Conservation (phyloP, 352 stramenopile species). For the Thalassiosira pacifica region DNA sequence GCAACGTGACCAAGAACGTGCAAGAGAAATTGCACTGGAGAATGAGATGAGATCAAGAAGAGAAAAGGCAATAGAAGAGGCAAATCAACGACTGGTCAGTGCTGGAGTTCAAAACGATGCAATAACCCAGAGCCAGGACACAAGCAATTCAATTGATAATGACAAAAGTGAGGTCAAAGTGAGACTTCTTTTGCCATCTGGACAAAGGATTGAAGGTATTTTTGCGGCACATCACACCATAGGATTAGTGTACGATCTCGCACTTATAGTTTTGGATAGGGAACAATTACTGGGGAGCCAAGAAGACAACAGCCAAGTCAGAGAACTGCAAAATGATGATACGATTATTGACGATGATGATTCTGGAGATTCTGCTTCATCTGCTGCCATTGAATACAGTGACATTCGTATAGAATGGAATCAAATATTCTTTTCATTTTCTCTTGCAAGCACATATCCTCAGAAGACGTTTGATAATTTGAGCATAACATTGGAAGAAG, state of each 20-base stretch:
- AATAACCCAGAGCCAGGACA: constrained; percentile 8
- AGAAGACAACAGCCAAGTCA: too few relatives aligned
- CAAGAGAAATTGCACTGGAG: constrained; percentile 22
- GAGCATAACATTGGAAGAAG: constrained; percentile 35
- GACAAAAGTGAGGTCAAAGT: constrained; percentile 28
- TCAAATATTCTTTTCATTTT: constrained; percentile 53
- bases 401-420: constrained; percentile 48
- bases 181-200: constrained; percentile 53
- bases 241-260: constrained; percentile 61
- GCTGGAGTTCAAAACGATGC: constrained; percentile 32
- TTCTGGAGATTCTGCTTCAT: background rate
- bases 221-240: constrained; percentile 42
- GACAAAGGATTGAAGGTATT: constrained; percentile 36
- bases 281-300: constrained; percentile 23
- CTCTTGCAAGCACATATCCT: constrained; percentile 45
- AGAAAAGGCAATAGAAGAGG: constrained; percentile 25
- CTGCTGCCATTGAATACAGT: constrained; percentile 7
- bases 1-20: constrained; percentile 43
- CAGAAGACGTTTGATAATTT: constrained; percentile 42
- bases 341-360: background rate
- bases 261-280: constrained; percentile 51
- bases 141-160: background rate
- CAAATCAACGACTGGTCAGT: constrained; percentile 31
- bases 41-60: constrained; percentile 26
- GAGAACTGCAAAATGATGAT: too few relatives aligned